Base-by-base conservation (phyloP, 495 filamentous ascomycete species). In the Sordaria brevicollis region DNA sequence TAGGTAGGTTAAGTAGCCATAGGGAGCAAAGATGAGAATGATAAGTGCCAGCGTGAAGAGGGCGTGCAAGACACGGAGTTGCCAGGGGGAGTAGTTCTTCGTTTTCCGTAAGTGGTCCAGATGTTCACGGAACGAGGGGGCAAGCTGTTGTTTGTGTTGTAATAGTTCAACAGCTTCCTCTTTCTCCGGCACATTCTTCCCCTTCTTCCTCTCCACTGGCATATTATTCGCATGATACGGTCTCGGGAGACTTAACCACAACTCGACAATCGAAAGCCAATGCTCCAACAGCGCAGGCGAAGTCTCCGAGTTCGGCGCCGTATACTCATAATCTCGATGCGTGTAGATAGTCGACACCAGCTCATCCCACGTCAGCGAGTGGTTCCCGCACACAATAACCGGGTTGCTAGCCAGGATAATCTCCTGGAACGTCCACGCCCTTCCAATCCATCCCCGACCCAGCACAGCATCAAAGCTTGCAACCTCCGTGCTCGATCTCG, bases 381-480 rank as follows among this genome's bases (percentile, higher is more conserved):
- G 37, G 17, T 49, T 31, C 17, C 72, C 70, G 38, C 70, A 74
- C 0, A 76, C 34, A 10, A 76, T 34, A 4, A 71, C 31, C 0
- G 67, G 71, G 25, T 68, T 35, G 35, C 33, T n/a, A 0, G 74
- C 36, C 15, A 74, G 67, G 3, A 72, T 67, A 11, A 74, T 43
- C 36, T 76, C 74, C 35, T 76, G 74, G 65, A 74, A 70, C 7
- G 74, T 76, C 74, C 72, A 72, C 13, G 74, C 66, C 10, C 74
- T 67, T 17, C 57, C 67, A 33, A 68, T 49, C 74, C 70, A 72
- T 35, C 39, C 36, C 3, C 67, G 41, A 35, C 68, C 49, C 5
- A 75, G 66, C 8, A 73, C 13, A 4, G 69, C 41, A 17, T 71
- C 69, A 3, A 69, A 62, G 2, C 57, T 29, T n/a, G 25, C 3